A percentile compares a stretch with the other conserved stretches of the same genome.
phyloP scores from a whole-genome alignment of 768 basidiomycete species.

The Rhodosporidiobolus odoratus region DNA sequence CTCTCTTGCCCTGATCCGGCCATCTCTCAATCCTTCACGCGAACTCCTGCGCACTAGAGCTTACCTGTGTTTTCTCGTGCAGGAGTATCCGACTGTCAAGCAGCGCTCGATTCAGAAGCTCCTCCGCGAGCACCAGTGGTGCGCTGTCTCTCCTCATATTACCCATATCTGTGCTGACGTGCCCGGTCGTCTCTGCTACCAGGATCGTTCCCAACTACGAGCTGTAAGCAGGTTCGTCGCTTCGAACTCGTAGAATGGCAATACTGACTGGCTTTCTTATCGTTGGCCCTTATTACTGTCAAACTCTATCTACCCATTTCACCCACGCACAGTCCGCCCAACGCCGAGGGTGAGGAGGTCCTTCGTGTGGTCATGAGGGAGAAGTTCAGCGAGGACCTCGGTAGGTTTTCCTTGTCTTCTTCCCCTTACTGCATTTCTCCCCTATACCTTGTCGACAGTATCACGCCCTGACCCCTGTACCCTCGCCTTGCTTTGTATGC shows the following conservation, averaged over 20 bases:
- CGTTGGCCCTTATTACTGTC: not conserved
- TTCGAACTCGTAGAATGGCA: too few species aligned
- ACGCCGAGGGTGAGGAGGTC: slow-evolving; percentile 55
- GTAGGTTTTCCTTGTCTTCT: not conserved
- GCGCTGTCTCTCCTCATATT: too few species aligned
- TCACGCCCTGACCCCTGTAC: too few species aligned
- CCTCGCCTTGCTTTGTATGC: not conserved
- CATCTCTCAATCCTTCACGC: too few species aligned
- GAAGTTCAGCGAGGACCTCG: slow-evolving; percentile 34
- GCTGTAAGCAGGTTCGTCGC: too few species aligned
- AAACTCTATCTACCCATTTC: not conserved
- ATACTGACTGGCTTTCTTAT: not conserved
- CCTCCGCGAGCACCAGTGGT: slow-evolving; percentile 53
- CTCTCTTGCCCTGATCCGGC: not conserved
- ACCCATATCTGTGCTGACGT: too few species aligned
- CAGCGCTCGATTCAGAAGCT: slow-evolving; percentile 55
- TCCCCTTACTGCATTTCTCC: not conserved
- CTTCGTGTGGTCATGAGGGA: slow-evolving; percentile 57
- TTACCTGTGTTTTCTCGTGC: not conserved
- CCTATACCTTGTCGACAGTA: not conserved
- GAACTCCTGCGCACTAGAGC: too few species aligned
- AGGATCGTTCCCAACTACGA: slow-evolving; percentile 41
- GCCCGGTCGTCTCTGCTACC: too few species aligned
- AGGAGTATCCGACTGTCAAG: slow-evolving; percentile 24
- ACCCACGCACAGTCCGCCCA: slow-evolving; percentile 57